phyloP scores from a whole-genome alignment of 257 asterid species.

The Gardenia jasminoides region DNA sequence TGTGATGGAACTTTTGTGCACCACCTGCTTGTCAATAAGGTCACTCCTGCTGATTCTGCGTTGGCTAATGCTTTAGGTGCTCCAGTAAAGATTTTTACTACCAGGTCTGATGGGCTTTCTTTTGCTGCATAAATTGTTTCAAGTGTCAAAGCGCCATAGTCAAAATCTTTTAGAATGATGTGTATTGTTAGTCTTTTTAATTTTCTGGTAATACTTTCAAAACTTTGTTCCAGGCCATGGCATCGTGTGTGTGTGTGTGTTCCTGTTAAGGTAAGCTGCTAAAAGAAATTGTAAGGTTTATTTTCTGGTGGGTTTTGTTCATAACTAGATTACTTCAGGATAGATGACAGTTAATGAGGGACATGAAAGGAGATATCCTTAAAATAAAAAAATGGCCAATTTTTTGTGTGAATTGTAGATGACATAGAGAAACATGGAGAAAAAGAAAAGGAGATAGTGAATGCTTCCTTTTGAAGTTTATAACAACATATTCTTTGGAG shows the following conservation, averaged over 20 bases:
- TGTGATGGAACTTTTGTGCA: constrained; percentile 96
- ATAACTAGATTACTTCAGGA: neutral
- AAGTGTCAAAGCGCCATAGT: neutral
- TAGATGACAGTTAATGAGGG: neutral
- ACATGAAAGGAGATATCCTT: neutral
- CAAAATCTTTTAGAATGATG: neutral
- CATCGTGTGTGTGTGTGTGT: neutral
- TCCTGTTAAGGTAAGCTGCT: neutral
- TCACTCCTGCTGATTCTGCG: constrained; percentile 91
- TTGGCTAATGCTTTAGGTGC: constrained; percentile 67
- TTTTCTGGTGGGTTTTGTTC: neutral
- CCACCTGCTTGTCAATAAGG: constrained; percentile 57
- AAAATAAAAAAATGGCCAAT: neutral
- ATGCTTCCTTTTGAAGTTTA: neutral
- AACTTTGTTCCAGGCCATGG: neutral
- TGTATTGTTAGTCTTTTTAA: neutral
- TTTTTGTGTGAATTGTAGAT: neutral
- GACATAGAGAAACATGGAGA: neutral
- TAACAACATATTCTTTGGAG: no score
- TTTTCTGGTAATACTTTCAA: neutral
- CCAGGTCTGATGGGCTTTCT: constrained; percentile 51
- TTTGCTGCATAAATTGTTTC: neutral
- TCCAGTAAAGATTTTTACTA: constrained; percentile 74
- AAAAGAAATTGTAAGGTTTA: neutral
- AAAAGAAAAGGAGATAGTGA: neutral